Base-by-base conservation (phyloP, 306 rosid species). In the Purshia tridentata region DNA sequence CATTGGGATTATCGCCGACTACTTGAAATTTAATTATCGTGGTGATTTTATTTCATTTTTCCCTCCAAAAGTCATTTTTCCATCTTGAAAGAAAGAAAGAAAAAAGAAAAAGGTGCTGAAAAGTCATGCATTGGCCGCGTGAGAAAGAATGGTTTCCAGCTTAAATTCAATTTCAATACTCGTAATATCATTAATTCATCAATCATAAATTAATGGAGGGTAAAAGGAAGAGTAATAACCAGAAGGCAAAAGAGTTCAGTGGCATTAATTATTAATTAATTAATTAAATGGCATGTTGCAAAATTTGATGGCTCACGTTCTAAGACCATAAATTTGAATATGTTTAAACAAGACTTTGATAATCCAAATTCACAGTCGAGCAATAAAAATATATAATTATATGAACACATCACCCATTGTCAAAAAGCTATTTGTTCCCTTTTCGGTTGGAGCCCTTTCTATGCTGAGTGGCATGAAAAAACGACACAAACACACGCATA, bases 1-100 rank as follows among this genome's bases (percentile, higher is more conserved):
- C 71, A 69, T 78, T 19, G 58, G 75, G 76, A 65, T 54, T 18
- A 11, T 60, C 65, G 76, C 76, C 60, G 13, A 48, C 59, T 47
- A 52, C 45, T 41, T 42, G 8, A 16, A 56, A 9, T 37, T 20
- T 9, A 9, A 6, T 65, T 46, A 66, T 37, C 42, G 55, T 9
- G 41, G 23, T 50, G 68, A 69, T 37, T 56, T 76, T 18, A 41
- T 19, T 35, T 50, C 52, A 5, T 37, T 70, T 77, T 56, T 72
- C 70, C 80, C 74, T 42, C 74, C 66, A 72, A 80, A 67, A 82
- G 74, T 55, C 75, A 56, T 67, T 50, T 73, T 49, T 60, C 7
- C 52, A 58, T 75, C 61, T 81, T 67, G 53, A 78, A 48, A 29
- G 70, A 51, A 16, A 15, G 65, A 72, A 50, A 58, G 19, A 70